These are phyloP conservation scores for Poronia punctata DNA, from an alignment of 495 filamentous ascomycete species.

Conservation along the genomic window DNA sequence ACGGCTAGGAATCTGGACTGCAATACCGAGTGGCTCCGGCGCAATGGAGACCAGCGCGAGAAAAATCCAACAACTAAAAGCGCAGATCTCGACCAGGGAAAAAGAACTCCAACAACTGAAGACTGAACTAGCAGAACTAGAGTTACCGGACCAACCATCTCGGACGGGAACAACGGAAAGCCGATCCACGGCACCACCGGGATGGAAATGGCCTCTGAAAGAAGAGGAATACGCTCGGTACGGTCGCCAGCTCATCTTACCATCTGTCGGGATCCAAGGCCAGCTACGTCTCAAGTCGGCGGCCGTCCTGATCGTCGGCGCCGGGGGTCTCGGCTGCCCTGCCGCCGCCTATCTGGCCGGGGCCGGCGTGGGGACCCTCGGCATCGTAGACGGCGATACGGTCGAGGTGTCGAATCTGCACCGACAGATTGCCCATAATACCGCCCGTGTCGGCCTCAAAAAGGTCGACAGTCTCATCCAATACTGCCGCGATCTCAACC, in stretches of 20 bases:
- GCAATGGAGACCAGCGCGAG: slow-evolving; percentile 13
- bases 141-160: slow-evolving; percentile 11
- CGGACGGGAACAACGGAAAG: neutral
- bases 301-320: slow-evolving; percentile 78
- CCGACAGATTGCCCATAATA: slow-evolving; percentile 78
- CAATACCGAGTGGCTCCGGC: no score
- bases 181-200: slow-evolving; percentile 1
- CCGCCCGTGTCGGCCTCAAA: slow-evolving; percentile 58
- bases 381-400: slow-evolving; percentile 77
- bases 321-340: slow-evolving; percentile 86
- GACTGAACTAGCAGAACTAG: slow-evolving; percentile 28
- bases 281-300: slow-evolving; percentile 70
- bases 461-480: slow-evolving; percentile 78
- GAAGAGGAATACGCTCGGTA: slow-evolving; percentile 75
- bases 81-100: slow-evolving; percentile 27
- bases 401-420: slow-evolving; percentile 91
- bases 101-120: slow-evolving; percentile 26
- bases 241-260: slow-evolving; percentile 86
- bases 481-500: slow-evolving; percentile 62
- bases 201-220: slow-evolving; percentile 53
- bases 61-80: slow-evolving; percentile 21
- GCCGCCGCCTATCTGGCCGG: slow-evolving; percentile 85
- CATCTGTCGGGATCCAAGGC: slow-evolving; percentile 72
- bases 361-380: slow-evolving; percentile 76
- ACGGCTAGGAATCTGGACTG: no score